phyloP scores from a whole-genome alignment of 2,329 filamentous ascomycete species.

The Ophiocordyceps unilateralis region DNA sequence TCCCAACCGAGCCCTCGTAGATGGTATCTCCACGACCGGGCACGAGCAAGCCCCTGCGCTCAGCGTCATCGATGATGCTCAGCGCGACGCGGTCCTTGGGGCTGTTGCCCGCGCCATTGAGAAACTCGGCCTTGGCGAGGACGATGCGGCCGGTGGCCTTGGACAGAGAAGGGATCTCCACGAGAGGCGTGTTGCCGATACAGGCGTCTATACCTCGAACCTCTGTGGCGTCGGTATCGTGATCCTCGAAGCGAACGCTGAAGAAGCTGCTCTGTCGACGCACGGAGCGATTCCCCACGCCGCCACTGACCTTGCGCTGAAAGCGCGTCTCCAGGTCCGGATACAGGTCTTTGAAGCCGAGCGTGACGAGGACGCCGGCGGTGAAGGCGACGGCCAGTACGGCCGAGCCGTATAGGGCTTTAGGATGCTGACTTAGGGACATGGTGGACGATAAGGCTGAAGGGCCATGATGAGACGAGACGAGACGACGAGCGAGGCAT shows the following conservation, averaged over 20 bases:
- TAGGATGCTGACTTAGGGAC: conserved; percentile 44
- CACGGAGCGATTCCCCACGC: conserved; percentile 2
- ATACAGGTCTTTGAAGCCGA: conserved; percentile 67
- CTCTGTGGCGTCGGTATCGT: background rate
- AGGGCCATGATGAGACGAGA: conserved; percentile 1
- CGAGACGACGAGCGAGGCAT: background rate
- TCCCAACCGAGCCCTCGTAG: conserved; percentile 94
- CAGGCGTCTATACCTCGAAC: conserved; percentile 63
- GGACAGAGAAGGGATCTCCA: conserved; percentile 72
- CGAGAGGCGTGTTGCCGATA: conserved; percentile 84
- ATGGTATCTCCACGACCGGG: conserved; percentile 82
- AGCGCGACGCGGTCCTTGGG: conserved; percentile 92
- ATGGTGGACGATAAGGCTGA: conserved; percentile 16
- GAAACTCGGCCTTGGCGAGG: conserved; percentile 85
- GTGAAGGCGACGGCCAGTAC: conserved; percentile 57
- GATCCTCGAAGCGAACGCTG: conserved; percentile 37
- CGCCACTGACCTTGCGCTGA: conserved; percentile 22
- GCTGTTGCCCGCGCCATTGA: conserved; percentile 86
- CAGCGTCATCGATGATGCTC: conserved; percentile 71
- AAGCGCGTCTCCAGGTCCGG: conserved; percentile 54
- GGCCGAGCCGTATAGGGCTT: conserved; percentile 41
- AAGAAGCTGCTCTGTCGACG: conserved; percentile 25
- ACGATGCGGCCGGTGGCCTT: conserved; percentile 78
- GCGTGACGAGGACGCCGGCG: conserved; percentile 57
- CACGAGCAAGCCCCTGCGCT: conserved; percentile 55